Base-by-base conservation (phyloP, 345 rosid species). In the Nephelium lappaceum region DNA sequence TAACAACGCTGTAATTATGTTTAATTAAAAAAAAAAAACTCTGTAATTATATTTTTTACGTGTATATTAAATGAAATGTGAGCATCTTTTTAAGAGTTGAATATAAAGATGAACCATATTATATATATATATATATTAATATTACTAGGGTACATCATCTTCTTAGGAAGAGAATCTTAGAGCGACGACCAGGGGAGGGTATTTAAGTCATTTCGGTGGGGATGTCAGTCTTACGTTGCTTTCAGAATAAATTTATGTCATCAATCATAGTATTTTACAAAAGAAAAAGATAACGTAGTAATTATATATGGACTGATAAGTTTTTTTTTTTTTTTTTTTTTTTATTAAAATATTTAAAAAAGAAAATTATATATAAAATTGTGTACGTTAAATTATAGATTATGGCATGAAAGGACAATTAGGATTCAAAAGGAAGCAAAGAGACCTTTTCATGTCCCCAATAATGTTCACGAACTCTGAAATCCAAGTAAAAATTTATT, bases 41-140 rank as follows among this genome's bases (percentile, higher is more conserved):
- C 72, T 9, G 6, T 11, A 43, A 43, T 69, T 69, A 25, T 36
- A 23, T 7, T 6, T 19, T 1, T 3, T 55, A 31, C 36, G 36
- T 31, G 36, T 31, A 2, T 2, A 31, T 2, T 65, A 3, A 62
- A 75, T 65, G 36, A 75, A 24, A 27, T 47, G 47, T 12, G 31
- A 65, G 72, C 72, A 51, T 67, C 49, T 49, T 6, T 38, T 10
- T 3, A 1, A 19, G 21, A 18, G 78, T 75, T 64, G 70, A 74
- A 74, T 62, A 18, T 63, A 23, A 24, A 60, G 3, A 27, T 14
- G 43, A n/a, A 42, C 55, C 9, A 21, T 42, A 60, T 45, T 25
- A 42, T 45, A 63, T 8, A 39, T 36, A 38, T 18, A 72, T 27
- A 23, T 45, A 1, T 31, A 0, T 60, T 8, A 61, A 38, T 31